phyloP scores from a whole-genome alignment of 2,329 filamentous ascomycete species.

The Cordyceps cateniannulata region DNA sequence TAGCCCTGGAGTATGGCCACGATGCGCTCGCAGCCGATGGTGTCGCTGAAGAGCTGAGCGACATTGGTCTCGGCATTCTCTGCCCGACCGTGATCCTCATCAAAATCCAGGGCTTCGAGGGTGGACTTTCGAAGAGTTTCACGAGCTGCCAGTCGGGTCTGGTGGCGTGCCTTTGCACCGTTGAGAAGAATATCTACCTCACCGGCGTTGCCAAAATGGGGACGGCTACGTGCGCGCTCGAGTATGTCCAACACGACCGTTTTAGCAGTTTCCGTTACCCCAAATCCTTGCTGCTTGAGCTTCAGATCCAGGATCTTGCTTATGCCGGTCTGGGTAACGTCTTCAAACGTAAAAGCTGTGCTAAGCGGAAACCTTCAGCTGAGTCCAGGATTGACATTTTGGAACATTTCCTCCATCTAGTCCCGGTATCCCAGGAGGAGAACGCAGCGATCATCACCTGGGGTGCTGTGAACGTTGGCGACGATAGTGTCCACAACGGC shows the following conservation, averaged over 20 bases:
- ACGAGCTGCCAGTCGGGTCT: conserved; percentile 21
- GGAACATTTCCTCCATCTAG: conserved; percentile 65
- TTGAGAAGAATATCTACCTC: conserved; percentile 63
- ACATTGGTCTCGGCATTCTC: conserved; percentile 37
- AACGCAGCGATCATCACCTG: conserved; percentile 67
- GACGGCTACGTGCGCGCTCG: conserved; percentile 51
- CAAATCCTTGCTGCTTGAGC: conserved; percentile 48
- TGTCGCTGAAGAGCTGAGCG: conserved; percentile 47
- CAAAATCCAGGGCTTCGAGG: conserved; percentile 67
- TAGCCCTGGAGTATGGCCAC: conserved; percentile 48
- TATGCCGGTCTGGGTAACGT: conserved; percentile 57
- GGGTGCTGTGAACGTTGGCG: conserved; percentile 61
- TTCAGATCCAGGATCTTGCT: conserved; percentile 56
- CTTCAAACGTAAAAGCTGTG: conserved; percentile 60
- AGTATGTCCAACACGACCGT: conserved; percentile 54
- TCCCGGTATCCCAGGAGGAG: conserved; percentile 64
- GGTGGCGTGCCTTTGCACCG: conserved; percentile 41
- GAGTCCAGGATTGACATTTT: conserved; percentile 66
- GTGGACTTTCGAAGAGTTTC: conserved; percentile 44
- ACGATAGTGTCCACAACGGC: conserved; percentile 70
- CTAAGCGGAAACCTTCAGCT: conserved; percentile 57
- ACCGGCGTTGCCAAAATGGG: conserved; percentile 70
- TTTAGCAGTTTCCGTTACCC: conserved; percentile 44
- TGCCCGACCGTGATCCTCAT: conserved; percentile 53
- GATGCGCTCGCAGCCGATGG: conserved; percentile 51